Evolutionary conservation across 495 filamentous ascomycete genomes (phyloP), one percentile per base, ranked within the genome.

Genomic region (Trichoderma erinaceum): DNA sequence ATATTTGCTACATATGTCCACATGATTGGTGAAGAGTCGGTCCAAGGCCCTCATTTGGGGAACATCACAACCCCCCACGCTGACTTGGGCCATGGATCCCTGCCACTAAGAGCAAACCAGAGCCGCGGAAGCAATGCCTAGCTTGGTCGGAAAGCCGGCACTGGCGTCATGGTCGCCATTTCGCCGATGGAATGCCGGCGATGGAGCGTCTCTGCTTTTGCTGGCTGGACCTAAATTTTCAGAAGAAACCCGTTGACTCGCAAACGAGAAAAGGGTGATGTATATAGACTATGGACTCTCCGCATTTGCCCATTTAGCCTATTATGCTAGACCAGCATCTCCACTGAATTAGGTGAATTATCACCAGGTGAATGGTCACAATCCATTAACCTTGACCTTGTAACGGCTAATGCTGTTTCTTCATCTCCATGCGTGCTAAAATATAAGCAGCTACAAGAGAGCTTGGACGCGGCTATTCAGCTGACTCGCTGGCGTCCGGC

Each of bases 281-380:
- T n/a, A 56, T n/a, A 56, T 10, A 12, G 41, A 52, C 18, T 1
- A 8, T 61, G 21, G 21, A 23, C 56, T 61, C 56, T 61, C 56
- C 56, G 56, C 56, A 61, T 29, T 61, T 61, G 23, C 29, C 56
- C 27, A 61, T 61, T 61, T 61, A 61, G 56, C 23, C 56, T 61
- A 32, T 21, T 61, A 13, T 32, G 2, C 50, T 21, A 32, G 56
- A 13, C 27, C 12, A 32, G 4, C 3, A 21, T 61, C 56, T 61
- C 56, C 56, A 61, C 56, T 61, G 23, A 29, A 61, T 61, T 61
- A 32, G 56, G 56, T 61, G 27, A 29, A 61, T 13, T 16, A 61
- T 61, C 56, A 61, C 56, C 25, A 61, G 56, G 35, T 32, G 23
- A 13, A 18, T 32, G 10, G 56, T 11, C 50, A 25, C 50, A 25